Percentiles rank a stretch among this genome's conserved stretches.
phyloP scores from a whole-genome alignment of 2,329 filamentous ascomycete genomes.

The Drechslerella coelobrocha region DNA sequence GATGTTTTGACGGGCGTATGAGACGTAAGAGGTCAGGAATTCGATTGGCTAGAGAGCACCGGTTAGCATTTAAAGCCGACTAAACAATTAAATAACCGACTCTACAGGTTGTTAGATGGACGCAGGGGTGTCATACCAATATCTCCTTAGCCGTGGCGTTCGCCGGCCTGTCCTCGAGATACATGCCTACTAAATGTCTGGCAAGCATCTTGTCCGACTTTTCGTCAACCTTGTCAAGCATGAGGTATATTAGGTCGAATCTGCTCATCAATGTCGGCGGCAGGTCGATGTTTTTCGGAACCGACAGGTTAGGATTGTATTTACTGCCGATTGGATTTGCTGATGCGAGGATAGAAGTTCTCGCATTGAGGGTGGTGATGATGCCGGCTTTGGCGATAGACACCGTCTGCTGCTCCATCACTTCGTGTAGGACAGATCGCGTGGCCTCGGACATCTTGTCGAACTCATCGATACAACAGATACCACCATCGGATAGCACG shows the following conservation, averaged over 20 bases:
- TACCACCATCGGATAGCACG: slow-evolving; percentile 75
- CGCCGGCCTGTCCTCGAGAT: slow-evolving; percentile 91
- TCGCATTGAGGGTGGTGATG: slow-evolving; percentile 87
- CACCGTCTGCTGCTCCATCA: slow-evolving; percentile 81
- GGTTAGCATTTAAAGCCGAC: background rate
- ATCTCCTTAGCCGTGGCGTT: slow-evolving; percentile 79
- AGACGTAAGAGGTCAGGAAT: slow-evolving; percentile 95
- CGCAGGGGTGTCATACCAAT: slow-evolving; percentile 66
- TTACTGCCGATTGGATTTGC: slow-evolving; percentile 98
- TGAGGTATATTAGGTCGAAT: slow-evolving; percentile 96
- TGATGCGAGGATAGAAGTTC: slow-evolving; percentile 93
- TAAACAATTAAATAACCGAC: slow-evolving; percentile 7
- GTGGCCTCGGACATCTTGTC: slow-evolving; percentile 81
- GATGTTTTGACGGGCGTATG: slow-evolving; percentile 85
- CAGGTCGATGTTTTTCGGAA: slow-evolving; percentile 97
- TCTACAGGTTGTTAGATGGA: slow-evolving; percentile 54
- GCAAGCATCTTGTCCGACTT: slow-evolving; percentile 85
- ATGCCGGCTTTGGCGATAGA: slow-evolving; percentile 80
- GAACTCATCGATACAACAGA: slow-evolving; percentile 80
- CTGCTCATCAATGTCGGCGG: slow-evolving; percentile 92
- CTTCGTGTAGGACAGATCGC: slow-evolving; percentile 76
- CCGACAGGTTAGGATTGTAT: slow-evolving; percentile 93
- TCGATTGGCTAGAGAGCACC: slow-evolving; percentile 73
- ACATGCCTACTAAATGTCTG: slow-evolving; percentile 93
- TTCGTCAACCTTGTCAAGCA: slow-evolving; percentile 92